A percentile compares a stretch with the other conserved stretches of the same genome.
These are phyloP conservation scores for Brettanomyces anomalus DNA, from an alignment of 805 yeast genomes.

Conservation along the genomic window DNA sequence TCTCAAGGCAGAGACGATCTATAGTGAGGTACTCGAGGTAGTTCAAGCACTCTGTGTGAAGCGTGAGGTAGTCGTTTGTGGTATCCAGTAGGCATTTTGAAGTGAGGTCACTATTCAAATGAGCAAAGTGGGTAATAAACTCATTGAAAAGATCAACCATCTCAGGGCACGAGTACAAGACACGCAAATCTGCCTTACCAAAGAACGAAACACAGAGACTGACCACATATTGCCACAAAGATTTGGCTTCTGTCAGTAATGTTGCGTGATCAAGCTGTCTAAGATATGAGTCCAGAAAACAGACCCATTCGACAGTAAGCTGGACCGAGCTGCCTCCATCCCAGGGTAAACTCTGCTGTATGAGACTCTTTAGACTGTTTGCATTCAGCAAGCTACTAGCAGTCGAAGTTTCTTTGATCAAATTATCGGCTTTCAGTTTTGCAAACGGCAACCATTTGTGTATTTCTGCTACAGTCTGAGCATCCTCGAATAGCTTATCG, in stretches of 20 bases:
- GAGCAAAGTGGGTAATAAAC: not conserved
- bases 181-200: conserved; percentile 2
- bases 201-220: not conserved
- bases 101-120: not conserved
- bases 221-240: not conserved
- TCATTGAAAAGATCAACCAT: conserved; percentile 2
- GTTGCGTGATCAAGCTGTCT: not conserved
- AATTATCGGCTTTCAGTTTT: not conserved
- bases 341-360: not conserved
- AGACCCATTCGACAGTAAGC: conserved; percentile 1
- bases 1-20: conserved; percentile 3
- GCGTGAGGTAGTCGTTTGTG: not conserved
- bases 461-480: too few relatives aligned
- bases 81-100: conserved; percentile 3
- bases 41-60: not conserved
- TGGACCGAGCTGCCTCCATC: not conserved
- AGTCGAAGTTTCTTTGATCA: not conserved
- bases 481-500: too few relatives aligned
- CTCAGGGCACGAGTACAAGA: too few relatives aligned
- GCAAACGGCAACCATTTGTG: too few relatives aligned
- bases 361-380: not conserved
- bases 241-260: not conserved
- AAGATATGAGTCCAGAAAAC: not conserved
- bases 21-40: conserved; percentile 7
- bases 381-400: not conserved